phyloP scores from a whole-genome alignment of 2,329 filamentous ascomycete genomes.

The Colletotrichum lupini region DNA sequence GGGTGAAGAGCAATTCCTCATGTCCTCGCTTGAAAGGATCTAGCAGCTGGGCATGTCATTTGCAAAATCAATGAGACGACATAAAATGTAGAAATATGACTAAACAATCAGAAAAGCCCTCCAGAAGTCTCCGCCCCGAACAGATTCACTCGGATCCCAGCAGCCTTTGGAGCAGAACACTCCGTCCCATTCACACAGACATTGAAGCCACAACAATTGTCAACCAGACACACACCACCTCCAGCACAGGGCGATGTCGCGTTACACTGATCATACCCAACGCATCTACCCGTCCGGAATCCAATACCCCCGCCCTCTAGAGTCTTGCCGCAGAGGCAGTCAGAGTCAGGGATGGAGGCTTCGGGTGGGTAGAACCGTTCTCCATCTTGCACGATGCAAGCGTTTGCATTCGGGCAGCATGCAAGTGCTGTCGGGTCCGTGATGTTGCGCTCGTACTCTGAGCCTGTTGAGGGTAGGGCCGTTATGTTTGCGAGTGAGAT shows the following conservation, averaged over 20 bases:
- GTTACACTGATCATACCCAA: conserved; percentile 15
- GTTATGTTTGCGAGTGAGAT: conserved; percentile 29
- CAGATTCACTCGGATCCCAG: neutral
- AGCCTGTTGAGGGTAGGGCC: neutral
- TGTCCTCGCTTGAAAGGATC: no score
- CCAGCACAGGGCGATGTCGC: neutral
- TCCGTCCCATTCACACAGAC: conserved; percentile 36
- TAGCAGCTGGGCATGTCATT: no score
- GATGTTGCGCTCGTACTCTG: conserved; percentile 40
- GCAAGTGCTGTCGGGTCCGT: conserved; percentile 46
- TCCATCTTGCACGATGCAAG: conserved; percentile 30
- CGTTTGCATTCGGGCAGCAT: conserved; percentile 45
- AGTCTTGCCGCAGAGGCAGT: conserved; percentile 49
- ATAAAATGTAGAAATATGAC: no score
- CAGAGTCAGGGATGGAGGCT: conserved; percentile 43
- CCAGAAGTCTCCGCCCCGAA: neutral
- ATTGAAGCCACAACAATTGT: conserved; percentile 32
- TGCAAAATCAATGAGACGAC: no score
- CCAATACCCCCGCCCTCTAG: conserved; percentile 17
- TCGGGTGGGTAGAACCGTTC: conserved; percentile 45
- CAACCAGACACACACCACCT: conserved; percentile 21
- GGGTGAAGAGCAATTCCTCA: no score
- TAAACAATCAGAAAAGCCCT: conserved; percentile 11
- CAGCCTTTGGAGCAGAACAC: conserved; percentile 14
- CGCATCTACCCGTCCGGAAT: conserved; percentile 24